phyloP scores from a whole-genome alignment of 1,139 yeast genomes.

The Hanseniaspora gamundiae region DNA sequence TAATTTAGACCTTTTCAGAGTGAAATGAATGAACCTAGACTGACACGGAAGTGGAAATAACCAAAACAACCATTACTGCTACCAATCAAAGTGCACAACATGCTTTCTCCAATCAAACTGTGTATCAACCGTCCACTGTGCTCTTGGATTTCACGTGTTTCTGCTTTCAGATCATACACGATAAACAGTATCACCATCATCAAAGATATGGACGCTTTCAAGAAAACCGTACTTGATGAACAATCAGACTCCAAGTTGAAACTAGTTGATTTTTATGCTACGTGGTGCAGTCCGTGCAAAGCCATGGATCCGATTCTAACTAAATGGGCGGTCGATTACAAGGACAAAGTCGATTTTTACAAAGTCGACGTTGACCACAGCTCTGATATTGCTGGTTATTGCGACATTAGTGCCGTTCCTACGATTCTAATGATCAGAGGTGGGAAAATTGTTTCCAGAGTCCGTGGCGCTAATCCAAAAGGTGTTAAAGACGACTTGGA shows the following conservation, averaged over 20 bases:
- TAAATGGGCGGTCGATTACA: constrained; percentile 38
- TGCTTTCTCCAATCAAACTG: no score
- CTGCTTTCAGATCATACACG: neutral
- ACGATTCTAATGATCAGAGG: constrained; percentile 65
- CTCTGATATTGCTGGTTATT: constrained; percentile 53
- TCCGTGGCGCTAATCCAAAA: constrained; percentile 68
- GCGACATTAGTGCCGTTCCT: constrained; percentile 77
- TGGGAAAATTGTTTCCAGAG: constrained; percentile 49
- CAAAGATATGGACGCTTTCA: constrained; percentile 31
- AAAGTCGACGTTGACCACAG: constrained; percentile 75
- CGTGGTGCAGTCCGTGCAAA: constrained; percentile 94
- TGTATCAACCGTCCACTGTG: no score
- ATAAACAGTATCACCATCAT: neutral
- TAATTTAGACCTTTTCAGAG: no score
- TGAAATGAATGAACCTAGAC: no score
- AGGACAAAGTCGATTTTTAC: constrained; percentile 44
- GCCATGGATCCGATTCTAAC: constrained; percentile 72
- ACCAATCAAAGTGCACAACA: no score
- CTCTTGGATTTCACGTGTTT: no score
- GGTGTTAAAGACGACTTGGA: constrained; percentile 22
- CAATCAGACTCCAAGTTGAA: constrained; percentile 52
- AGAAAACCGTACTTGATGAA: constrained; percentile 28
- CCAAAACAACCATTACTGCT: no score
- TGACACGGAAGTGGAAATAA: no score
- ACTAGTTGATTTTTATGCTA: constrained; percentile 74